phyloP scores from a whole-genome alignment of 2,329 filamentous ascomycete species.

The Diplocarpon mali region DNA sequence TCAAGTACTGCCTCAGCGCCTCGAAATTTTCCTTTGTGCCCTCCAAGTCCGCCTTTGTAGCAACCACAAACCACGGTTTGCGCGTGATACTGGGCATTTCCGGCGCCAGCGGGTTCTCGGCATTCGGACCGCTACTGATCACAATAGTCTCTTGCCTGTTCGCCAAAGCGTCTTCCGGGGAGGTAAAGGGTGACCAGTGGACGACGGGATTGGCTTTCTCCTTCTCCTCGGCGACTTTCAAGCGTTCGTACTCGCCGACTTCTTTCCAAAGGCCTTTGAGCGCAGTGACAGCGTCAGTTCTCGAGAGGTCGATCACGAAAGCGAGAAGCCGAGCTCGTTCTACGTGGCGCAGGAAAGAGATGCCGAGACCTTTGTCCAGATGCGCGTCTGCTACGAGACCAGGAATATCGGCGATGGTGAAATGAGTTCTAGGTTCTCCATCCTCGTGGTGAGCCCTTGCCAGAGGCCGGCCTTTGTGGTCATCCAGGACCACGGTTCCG shows the following conservation, averaged over 20 bases:
- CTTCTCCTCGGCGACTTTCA: constrained; percentile 60
- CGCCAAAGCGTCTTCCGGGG: constrained; percentile 30
- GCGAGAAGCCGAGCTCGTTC: constrained; percentile 87
- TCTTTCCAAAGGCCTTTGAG: constrained; percentile 82
- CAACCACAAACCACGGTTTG: constrained; percentile 95
- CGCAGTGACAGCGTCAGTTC: constrained; percentile 67
- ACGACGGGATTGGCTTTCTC: constrained; percentile 54
- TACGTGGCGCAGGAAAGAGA: constrained; percentile 87
- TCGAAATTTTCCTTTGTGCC: constrained; percentile 69
- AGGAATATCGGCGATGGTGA: constrained; percentile 92
- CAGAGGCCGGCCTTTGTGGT: constrained; percentile 64
- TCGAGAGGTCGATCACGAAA: constrained; percentile 80
- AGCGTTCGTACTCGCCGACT: constrained; percentile 67
- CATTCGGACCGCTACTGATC: constrained; percentile 15
- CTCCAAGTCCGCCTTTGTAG: constrained; percentile 80
- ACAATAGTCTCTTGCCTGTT: constrained; percentile 25
- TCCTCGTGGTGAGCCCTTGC: constrained; percentile 33
- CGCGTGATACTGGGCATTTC: constrained; percentile 48
- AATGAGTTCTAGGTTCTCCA: constrained; percentile 56
- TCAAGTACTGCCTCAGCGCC: constrained; percentile 59
- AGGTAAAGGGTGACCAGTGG: constrained; percentile 41
- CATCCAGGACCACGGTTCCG: constrained; percentile 86
- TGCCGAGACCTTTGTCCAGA: constrained; percentile 78
- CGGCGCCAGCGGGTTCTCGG: constrained; percentile 20
- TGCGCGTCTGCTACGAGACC: constrained; percentile 89